Percentiles rank a stretch among this genome's conserved stretches.
Conservation (phyloP, 371 early-diverging fungal species). For the Syncephalis fuscata region DNA sequence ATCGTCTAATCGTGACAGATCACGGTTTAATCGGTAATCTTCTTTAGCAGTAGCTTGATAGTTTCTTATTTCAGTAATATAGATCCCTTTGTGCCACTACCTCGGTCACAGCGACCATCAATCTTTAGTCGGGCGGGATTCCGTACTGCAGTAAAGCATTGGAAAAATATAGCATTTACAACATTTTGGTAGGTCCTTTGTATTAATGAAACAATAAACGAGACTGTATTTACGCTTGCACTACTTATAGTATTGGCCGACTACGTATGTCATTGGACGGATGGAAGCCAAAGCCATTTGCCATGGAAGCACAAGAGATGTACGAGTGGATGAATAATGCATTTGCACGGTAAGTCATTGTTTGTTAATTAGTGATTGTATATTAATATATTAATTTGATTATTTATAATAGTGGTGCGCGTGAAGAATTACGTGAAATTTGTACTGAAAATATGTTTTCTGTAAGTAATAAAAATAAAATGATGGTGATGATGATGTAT, state of each 20-base stretch:
- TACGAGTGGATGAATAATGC: slow-evolving; percentile 4
- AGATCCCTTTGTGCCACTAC: background rate
- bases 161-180: background rate
- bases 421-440: slow-evolving; percentile 1
- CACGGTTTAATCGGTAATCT: too few relatives aligned
- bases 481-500: background rate
- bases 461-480: background rate
- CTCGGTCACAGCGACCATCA: background rate
- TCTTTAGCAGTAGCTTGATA: too few relatives aligned
- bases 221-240: background rate
- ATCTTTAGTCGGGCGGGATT: background rate
- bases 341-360: slow-evolving; percentile 4
- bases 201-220: background rate
- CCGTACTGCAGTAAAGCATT: background rate
- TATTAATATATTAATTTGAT: too few relatives aligned
- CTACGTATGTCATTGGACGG: slow-evolving; percentile 2
- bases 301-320: slow-evolving; percentile 4
- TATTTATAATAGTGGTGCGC: slow-evolving; percentile 1
- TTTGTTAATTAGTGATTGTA: too few relatives aligned
- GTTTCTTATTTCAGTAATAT: background rate
- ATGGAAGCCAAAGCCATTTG: slow-evolving; percentile 5
- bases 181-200: background rate
- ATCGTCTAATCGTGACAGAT: too few relatives aligned
- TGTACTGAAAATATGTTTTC: background rate
- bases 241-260: slow-evolving; percentile 3